Evolutionary conservation across 1,284 basidiomycete genomes (phyloP).

Genomic region (Inonotus obliquus): DNA sequence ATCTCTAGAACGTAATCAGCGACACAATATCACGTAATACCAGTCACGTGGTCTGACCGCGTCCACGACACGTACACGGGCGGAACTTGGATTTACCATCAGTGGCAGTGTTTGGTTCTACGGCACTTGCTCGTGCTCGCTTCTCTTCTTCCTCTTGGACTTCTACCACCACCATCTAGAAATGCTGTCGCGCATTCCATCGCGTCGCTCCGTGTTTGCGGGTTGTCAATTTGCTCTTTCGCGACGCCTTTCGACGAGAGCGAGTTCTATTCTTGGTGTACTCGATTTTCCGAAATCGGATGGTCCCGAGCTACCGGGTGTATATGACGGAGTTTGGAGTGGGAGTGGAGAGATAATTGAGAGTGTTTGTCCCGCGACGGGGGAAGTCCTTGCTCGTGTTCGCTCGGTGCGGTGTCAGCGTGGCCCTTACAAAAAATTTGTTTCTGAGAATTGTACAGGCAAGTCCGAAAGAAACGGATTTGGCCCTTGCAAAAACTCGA

Average conservation of each 20-base stretch:
- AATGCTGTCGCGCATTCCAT: not conserved
- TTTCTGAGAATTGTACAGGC: slow-evolving; percentile 36
- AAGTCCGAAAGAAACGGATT: slow-evolving; percentile 61
- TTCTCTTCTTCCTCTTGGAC: not conserved
- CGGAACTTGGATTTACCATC: not conserved
- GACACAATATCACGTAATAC: not conserved
- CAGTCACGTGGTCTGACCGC: not conserved
- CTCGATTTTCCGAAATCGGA: slow-evolving; percentile 53
- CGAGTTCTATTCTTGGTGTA: slow-evolving; percentile 56
- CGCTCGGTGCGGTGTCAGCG: slow-evolving; percentile 45
- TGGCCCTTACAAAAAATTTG: not conserved
- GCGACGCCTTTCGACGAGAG: slow-evolving; percentile 51
- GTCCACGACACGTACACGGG: not conserved
- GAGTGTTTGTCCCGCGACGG: slow-evolving; percentile 72
- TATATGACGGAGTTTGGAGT: slow-evolving; percentile 75
- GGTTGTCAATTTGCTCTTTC: not conserved
- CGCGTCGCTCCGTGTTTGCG: not conserved
- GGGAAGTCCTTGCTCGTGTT: slow-evolving; percentile 67
- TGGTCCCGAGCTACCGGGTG: slow-evolving; percentile 51
- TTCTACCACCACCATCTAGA: not conserved
- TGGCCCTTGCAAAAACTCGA: slow-evolving; percentile 56
- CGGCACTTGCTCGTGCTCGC: not conserved
- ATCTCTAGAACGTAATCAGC: not conserved
- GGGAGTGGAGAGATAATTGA: slow-evolving; percentile 68
- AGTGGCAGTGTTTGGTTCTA: not conserved